Base-by-base conservation (phyloP, 306 rosid genomes). In the Cyclanthera cordifolia region DNA sequence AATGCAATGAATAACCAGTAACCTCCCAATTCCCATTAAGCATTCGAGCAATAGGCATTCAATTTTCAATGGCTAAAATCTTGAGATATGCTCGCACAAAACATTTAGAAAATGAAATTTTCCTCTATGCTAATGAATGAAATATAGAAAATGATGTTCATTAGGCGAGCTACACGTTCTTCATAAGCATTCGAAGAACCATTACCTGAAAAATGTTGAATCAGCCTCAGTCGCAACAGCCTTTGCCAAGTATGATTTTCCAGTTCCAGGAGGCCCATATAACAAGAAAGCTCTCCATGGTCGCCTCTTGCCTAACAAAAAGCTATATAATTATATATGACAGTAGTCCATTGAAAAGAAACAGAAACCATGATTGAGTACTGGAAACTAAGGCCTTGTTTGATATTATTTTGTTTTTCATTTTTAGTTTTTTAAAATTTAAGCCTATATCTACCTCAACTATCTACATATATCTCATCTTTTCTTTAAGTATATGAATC, bases 141-240 rank as follows among this genome's bases (percentile, higher is more conserved):
- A 32, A 32, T 4, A 32, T 4, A 32, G 37, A 28, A 28, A 28
- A 28, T 28, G 32, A 28, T 28, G 4, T 28, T 32, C 37, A 32
- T 32, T 4, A 32, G 37, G 4, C 4, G 37, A 32, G 37, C 6
- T 32, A 32, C 37, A 32, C 5, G 6, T 32, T 4, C 0, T 2
- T 32, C 37, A 32, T 32, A 2, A 28, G 2, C 4, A 28, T 28
- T 28, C 32, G 4, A 28, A 28, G 32, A 28, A 4, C 32, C 2
- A 4, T 2, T 2, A 28, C 32, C 32, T 94, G 85, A 83, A 94
- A 84, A 94, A 94, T 21, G 99, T 94, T 41, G 99, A 94, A 30
- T 94, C 99, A 8, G 99, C 97, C 83, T 94, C 99, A 2, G 97
- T 94, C 39, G 99, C 99, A 80, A 94, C 99, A 37, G 99, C 99